These are phyloP conservation scores for Mrakia blollopis DNA, from an alignment of 768 basidiomycete species.

Conservation along the genomic window DNA sequence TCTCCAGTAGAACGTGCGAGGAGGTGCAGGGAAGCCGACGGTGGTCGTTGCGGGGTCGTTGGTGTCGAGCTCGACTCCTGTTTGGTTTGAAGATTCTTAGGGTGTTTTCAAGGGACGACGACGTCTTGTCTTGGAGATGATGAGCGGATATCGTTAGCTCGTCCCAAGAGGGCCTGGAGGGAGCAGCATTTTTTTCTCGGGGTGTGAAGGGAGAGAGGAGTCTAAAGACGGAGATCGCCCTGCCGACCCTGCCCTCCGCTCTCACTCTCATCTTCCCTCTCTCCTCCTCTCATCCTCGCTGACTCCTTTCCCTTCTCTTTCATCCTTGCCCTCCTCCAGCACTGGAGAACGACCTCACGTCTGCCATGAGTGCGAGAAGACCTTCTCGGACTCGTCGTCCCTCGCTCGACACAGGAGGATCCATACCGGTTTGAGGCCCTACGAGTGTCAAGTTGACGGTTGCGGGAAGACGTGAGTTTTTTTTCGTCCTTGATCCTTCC, in stretches of 20 bases:
- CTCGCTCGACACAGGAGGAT: slow-evolving; percentile 44
- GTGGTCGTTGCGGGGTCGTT: too few relatives aligned
- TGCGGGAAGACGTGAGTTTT: slow-evolving; percentile 41
- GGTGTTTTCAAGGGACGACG: too few relatives aligned
- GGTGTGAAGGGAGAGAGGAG: too few relatives aligned
- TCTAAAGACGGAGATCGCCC: not conserved
- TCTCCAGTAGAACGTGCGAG: too few relatives aligned
- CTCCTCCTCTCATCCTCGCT: not conserved
- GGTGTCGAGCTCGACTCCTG: too few relatives aligned
- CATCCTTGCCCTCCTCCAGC: slow-evolving; percentile 33
- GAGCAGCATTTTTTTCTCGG: too few relatives aligned
- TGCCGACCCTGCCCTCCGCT: not conserved
- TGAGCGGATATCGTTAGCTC: too few relatives aligned
- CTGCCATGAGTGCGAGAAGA: slow-evolving; percentile 43
- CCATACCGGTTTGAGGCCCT: slow-evolving; percentile 47
- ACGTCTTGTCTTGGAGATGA: too few relatives aligned
- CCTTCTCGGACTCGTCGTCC: slow-evolving; percentile 46
- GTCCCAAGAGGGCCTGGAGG: too few relatives aligned
- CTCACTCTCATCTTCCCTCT: not conserved
- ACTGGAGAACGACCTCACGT: slow-evolving; percentile 46
- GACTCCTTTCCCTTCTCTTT: not conserved
- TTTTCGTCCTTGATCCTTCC: not conserved
- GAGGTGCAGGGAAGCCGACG: too few relatives aligned
- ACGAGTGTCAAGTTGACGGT: slow-evolving; percentile 39
- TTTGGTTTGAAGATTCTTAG: too few relatives aligned